Percentiles rank a stretch among this genome's conserved stretches.
These are phyloP conservation scores for Sugiyamaella japonica DNA, from an alignment of 1,139 yeast genomes.

Conservation along the genomic window DNA sequence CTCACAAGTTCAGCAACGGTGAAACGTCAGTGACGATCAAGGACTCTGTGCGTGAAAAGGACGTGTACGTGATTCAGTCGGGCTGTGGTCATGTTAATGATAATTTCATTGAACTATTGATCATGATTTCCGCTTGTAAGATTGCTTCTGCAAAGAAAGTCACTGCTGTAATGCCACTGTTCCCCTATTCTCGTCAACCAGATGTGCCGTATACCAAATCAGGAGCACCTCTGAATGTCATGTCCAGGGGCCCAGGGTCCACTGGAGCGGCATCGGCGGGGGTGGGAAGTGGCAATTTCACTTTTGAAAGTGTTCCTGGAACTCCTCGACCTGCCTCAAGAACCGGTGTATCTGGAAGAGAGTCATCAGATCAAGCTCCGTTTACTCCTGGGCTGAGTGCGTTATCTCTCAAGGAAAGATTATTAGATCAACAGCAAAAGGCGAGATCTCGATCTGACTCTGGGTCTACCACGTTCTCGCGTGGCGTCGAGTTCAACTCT, in stretches of 20 bases:
- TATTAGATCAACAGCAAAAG: slow-evolving; percentile 13
- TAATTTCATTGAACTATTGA: slow-evolving; percentile 80
- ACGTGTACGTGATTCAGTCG: slow-evolving; percentile 79
- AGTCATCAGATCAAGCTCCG: slow-evolving; percentile 7
- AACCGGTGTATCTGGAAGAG: slow-evolving; percentile 9
- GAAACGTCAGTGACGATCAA: slow-evolving; percentile 83
- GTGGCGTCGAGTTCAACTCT: slow-evolving; percentile 42
- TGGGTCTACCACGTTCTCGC: not conserved
- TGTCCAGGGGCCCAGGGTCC: slow-evolving; percentile 40
- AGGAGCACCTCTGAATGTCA: slow-evolving; percentile 59
- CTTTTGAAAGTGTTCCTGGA: slow-evolving; percentile 64
- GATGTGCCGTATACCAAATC: slow-evolving; percentile 81
- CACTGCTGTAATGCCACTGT: slow-evolving; percentile 91
- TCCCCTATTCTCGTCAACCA: slow-evolving; percentile 95
- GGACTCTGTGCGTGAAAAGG: slow-evolving; percentile 90
- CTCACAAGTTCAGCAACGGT: slow-evolving; percentile 72
- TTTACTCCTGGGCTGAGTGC: slow-evolving; percentile 7
- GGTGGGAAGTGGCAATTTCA: slow-evolving; percentile 39
- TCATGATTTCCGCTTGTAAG: slow-evolving; percentile 91
- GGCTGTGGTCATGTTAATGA: slow-evolving; percentile 92
- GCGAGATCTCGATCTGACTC: slow-evolving; percentile 15
- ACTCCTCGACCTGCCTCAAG: slow-evolving; percentile 49
- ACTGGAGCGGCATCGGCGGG: slow-evolving; percentile 19
- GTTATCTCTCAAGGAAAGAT: slow-evolving; percentile 15
- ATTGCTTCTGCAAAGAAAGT: slow-evolving; percentile 92